These are phyloP conservation scores for Corylus americana DNA, from an alignment of 306 rosid species.

Conservation along the genomic window DNA sequence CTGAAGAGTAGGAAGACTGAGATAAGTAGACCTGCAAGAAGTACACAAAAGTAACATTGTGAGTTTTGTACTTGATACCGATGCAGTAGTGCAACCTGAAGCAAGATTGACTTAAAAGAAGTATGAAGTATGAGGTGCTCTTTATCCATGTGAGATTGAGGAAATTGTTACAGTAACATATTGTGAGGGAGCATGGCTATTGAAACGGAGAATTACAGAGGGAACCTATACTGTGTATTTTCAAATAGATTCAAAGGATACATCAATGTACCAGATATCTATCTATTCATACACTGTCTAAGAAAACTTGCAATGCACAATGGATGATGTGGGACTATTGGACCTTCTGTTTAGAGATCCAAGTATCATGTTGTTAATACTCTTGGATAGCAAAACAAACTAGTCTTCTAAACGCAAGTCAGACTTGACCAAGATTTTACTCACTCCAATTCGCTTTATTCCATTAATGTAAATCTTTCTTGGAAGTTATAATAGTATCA, in stretches of 20 bases:
- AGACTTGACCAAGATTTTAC: neutral
- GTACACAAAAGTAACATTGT: neutral
- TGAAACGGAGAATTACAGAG: neutral
- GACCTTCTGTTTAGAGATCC: neutral
- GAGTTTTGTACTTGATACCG: neutral
- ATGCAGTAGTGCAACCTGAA: neutral
- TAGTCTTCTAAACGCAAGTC: neutral
- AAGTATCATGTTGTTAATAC: neutral
- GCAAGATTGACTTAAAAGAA: neutral
- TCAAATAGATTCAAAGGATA: neutral
- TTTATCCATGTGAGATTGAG: neutral
- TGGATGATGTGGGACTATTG: neutral
- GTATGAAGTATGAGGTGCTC: neutral
- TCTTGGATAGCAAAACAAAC: neutral
- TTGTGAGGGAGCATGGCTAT: neutral
- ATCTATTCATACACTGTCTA: neutral
- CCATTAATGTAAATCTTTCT: neutral
- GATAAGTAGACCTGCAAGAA: constrained; percentile 10
- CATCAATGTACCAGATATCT: neutral
- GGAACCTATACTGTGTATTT: neutral
- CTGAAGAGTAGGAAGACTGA: constrained; percentile 16
- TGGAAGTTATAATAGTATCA: neutral
- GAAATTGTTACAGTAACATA: neutral
- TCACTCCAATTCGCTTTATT: neutral
- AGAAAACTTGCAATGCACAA: neutral